A percentile compares a stretch with the other conserved stretches of the same genome.
These are phyloP conservation scores for Hortiboletus campestris DNA, from an alignment of 768 basidiomycete species.

Conservation along the genomic window DNA sequence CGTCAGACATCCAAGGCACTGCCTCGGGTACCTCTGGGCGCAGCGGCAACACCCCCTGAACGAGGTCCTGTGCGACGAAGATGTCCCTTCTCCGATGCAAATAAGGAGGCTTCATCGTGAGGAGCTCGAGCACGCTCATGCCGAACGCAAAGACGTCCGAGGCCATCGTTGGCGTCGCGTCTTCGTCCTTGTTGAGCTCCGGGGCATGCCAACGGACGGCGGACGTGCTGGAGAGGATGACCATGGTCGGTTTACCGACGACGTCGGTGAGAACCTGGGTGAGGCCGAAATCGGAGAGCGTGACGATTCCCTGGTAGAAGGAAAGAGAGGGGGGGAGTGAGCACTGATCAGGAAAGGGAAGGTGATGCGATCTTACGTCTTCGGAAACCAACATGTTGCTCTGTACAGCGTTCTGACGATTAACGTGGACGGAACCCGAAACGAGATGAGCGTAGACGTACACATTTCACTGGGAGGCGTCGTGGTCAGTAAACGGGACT, in stretches of 20 bases:
- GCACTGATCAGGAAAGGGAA: too few relatives aligned
- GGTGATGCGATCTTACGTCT: conserved; percentile 31
- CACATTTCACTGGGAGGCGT: conserved; percentile 52
- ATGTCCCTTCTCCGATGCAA: conserved; percentile 48
- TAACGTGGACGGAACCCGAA: background rate
- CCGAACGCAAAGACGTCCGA: conserved; percentile 59
- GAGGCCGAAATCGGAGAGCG: conserved; percentile 65
- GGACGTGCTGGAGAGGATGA: conserved; percentile 44
- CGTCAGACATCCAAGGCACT: conserved; percentile 43
- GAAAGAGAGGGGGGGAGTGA: background rate
- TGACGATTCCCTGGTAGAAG: conserved; percentile 44
- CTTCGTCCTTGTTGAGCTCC: conserved; percentile 49
- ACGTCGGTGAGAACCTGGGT: conserved; percentile 60
- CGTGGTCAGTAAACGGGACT: conserved; percentile 1
- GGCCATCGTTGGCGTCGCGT: conserved; percentile 41
- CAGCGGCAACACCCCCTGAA: conserved; percentile 38
- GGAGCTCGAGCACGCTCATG: conserved; percentile 59
- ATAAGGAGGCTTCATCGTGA: conserved; percentile 53
- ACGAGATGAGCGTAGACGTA: conserved; percentile 31
- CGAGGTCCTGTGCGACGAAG: conserved; percentile 47
- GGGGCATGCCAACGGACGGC: conserved; percentile 63
- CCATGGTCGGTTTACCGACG: conserved; percentile 45
- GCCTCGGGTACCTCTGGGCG: conserved; percentile 39
- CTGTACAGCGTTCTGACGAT: conserved; percentile 28
- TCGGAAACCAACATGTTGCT: conserved; percentile 57